Conservation (phyloP, 2,329 filamentous ascomycete genomes). For the Exophiala alcalophila region DNA sequence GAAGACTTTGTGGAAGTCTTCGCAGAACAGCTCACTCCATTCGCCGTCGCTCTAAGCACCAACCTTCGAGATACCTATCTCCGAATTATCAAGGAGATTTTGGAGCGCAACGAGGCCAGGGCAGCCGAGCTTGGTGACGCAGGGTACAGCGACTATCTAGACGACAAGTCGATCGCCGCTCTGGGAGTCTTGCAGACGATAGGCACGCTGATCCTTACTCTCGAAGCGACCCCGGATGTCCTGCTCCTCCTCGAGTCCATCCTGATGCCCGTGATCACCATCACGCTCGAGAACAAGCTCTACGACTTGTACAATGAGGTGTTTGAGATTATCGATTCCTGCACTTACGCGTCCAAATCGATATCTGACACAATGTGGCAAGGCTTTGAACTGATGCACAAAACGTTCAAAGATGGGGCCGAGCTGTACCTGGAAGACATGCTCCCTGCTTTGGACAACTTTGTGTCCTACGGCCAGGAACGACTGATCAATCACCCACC, state of each 20-base stretch:
- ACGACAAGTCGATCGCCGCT: slow-evolving; percentile 98
- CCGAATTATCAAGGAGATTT: slow-evolving; percentile 83
- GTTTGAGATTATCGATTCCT: slow-evolving; percentile 99
- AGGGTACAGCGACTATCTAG: slow-evolving; percentile 89
- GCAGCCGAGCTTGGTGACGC: slow-evolving; percentile 56
- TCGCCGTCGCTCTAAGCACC: slow-evolving; percentile 92
- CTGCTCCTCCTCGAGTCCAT: slow-evolving; percentile 91
- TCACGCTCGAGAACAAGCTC: slow-evolving; percentile 95
- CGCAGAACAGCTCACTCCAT: slow-evolving; percentile 92
- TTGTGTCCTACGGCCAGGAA: slow-evolving; percentile 84
- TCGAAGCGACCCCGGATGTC: slow-evolving; percentile 96
- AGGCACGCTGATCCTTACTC: slow-evolving; percentile 89
- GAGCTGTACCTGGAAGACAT: slow-evolving; percentile 98
- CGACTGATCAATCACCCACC: slow-evolving; percentile 77
- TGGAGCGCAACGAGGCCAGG: slow-evolving; percentile 77
- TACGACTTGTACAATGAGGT: slow-evolving; percentile 98
- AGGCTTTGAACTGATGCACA: slow-evolving; percentile 93
- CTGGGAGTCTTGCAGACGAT: slow-evolving; percentile 96
- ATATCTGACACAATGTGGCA: slow-evolving; percentile 99
- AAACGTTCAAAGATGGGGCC: slow-evolving; percentile 93
- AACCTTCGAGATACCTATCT: slow-evolving; percentile 95
- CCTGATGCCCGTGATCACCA: slow-evolving; percentile 92
- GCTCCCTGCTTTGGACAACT: slow-evolving; percentile 96
- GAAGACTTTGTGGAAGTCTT: slow-evolving; percentile 99
- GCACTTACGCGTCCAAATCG: slow-evolving; percentile 93